A percentile compares a stretch with the other conserved stretches of the same genome.
Evolutionary conservation across 2,329 filamentous ascomycete species (phyloP).

Genomic region (Calonectria hawksworthii): DNA sequence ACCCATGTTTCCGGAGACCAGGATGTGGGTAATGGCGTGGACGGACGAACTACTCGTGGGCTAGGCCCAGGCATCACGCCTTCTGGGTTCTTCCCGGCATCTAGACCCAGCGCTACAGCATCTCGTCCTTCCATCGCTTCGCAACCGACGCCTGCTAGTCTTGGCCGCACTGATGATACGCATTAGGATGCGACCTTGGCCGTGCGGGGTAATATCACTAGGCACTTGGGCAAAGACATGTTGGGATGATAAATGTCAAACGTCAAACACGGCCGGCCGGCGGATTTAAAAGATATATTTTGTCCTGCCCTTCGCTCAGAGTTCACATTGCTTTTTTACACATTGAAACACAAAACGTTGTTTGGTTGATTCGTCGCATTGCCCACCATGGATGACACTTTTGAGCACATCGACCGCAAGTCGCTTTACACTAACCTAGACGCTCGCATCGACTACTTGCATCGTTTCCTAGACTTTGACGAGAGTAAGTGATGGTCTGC

Average conservation of each 20-base stretch:
- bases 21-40: not conserved
- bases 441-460: conserved; percentile 78
- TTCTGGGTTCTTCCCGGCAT: not conserved
- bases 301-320: no score
- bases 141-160: not conserved
- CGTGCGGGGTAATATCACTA: not conserved
- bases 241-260: not conserved
- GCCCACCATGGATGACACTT: not conserved
- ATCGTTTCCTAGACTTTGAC: conserved; percentile 82
- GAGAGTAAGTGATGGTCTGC: conserved; percentile 74
- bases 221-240: not conserved
- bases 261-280: not conserved
- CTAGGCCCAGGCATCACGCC: not conserved
- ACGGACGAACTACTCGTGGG: not conserved
- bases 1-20: not conserved
- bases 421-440: conserved; percentile 80
- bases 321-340: not conserved
- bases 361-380: not conserved
- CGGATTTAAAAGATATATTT: not conserved
- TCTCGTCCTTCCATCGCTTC: conserved; percentile 3
- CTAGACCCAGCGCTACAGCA: not conserved
- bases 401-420: conserved; percentile 76
- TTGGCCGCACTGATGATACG: not conserved
- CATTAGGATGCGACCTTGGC: not conserved
- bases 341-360: not conserved